A percentile compares a stretch with the other conserved stretches of the same genome.
These are phyloP conservation scores for Tetrahymena elliotti DNA, from an alignment of 73 alveolate genomes.

Conservation along the genomic window DNA sequence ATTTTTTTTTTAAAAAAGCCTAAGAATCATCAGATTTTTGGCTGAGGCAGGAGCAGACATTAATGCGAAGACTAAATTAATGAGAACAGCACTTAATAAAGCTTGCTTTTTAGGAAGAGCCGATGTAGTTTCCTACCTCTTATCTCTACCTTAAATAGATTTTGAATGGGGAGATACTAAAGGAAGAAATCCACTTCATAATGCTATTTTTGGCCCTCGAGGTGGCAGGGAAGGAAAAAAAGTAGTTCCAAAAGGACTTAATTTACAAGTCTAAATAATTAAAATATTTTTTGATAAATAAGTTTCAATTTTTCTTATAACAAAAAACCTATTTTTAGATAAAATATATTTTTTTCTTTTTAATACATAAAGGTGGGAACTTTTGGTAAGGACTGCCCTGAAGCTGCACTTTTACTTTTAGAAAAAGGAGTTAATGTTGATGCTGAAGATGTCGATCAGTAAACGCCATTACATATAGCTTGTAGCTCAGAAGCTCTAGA, in stretches of 20 bases:
- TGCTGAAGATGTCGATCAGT: conserved; percentile 14
- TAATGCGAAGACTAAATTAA: conserved; percentile 23
- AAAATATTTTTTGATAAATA: background rate
- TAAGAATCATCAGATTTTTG: background rate
- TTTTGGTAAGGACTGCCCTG: conserved; percentile 38
- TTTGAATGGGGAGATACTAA: conserved; percentile 17
- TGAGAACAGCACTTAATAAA: conserved; percentile 35
- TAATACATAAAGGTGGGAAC: conserved; percentile 3
- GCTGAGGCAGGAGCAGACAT: conserved; percentile 14
- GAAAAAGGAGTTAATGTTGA: conserved; percentile 37
- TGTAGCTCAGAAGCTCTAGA: conserved; percentile 34
- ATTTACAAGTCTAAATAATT: background rate
- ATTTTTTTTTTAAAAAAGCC: background rate
- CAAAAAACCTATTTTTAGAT: too few species aligned
- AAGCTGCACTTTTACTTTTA: conserved; percentile 14
- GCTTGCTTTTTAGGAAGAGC: conserved; percentile 26
- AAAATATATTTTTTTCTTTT: background rate
- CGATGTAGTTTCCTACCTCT: conserved; percentile 14
- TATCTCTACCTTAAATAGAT: conserved; percentile 10
- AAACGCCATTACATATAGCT: conserved; percentile 30
- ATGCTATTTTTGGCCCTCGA: conserved; percentile 38
- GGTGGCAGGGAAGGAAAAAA: conserved; percentile 45
- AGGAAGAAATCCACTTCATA: conserved; percentile 44
- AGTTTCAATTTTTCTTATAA: too few species aligned
- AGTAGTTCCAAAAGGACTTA: conserved; percentile 1